These are phyloP conservation scores for Monilinia fructicola DNA, from an alignment of 2,329 filamentous ascomycete species.

Conservation along the genomic window DNA sequence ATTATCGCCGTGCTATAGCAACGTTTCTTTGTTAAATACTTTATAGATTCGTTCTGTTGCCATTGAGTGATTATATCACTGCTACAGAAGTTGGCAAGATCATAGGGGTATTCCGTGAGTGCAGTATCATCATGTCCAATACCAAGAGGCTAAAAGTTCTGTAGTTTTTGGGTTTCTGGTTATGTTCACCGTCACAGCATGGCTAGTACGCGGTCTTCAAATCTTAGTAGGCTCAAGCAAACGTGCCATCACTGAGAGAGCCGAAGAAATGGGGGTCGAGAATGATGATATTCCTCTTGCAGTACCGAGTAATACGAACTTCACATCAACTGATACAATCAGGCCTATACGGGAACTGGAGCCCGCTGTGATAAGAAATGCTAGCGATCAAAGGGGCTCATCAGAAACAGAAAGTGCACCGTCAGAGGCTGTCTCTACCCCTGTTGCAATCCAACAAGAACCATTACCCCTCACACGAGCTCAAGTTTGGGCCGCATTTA, in stretches of 20 bases:
- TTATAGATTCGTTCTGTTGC: slow-evolving; percentile 53
- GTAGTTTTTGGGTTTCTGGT: slow-evolving; percentile 56
- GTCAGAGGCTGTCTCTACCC: slow-evolving; percentile 9
- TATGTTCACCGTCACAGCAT: slow-evolving; percentile 54
- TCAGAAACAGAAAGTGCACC: slow-evolving; percentile 29
- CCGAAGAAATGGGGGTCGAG: slow-evolving; percentile 50
- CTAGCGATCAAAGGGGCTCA: slow-evolving; percentile 31
- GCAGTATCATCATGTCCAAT: not conserved
- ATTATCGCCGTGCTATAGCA: not conserved
- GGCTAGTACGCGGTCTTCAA: slow-evolving; percentile 55
- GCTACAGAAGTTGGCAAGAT: slow-evolving; percentile 58
- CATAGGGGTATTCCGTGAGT: slow-evolving; percentile 57
- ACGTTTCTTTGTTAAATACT: slow-evolving; percentile 12
- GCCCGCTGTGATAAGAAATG: slow-evolving; percentile 35
- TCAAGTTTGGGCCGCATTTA: slow-evolving; percentile 50
- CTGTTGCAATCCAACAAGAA: slow-evolving; percentile 42
- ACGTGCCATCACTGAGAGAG: slow-evolving; percentile 50
- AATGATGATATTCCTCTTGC: slow-evolving; percentile 51
- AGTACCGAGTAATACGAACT: slow-evolving; percentile 30
- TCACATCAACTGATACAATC: slow-evolving; percentile 27
- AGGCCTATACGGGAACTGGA: slow-evolving; percentile 36
- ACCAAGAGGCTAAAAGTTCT: not conserved
- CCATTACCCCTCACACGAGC: slow-evolving; percentile 48
- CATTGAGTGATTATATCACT: slow-evolving; percentile 55
- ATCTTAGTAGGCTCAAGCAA: slow-evolving; percentile 53